Evolutionary conservation across 2,329 filamentous ascomycete genomes (phyloP), one percentile per base, ranked within the genome.

Genomic region (Xylaria hypoxylon): DNA sequence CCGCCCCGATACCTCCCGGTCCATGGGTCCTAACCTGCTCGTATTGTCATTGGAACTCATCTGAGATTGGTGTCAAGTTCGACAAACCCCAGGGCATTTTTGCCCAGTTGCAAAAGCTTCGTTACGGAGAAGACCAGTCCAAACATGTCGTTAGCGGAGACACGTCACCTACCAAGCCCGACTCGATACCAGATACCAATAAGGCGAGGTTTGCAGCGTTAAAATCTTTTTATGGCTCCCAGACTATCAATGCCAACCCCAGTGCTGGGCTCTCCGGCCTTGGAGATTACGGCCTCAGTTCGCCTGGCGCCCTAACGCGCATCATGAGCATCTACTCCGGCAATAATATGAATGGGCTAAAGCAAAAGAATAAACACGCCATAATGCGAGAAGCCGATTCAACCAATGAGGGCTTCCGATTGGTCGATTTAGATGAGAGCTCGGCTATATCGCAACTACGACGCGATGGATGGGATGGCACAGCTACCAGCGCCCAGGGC

Each of bases 301-400:
- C 94, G 0, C 94, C 95, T 0, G 91, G 89, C 5, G 92, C 93
- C 10, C 82, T 97, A 60, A 90, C 92, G 28, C 89, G 95, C 35
- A 96, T 98, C 74, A 96, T 97, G 93, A 94, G 89, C 68, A 83
- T 97, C 28, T 97, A 97, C 80, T 93, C 92, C 0, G 86, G 88
- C 61, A 87, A 84, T 69, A 86, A 83, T 59, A 83, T 87, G 71
- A 84, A 85, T 62, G 86, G 84, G 73, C 90, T 91, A 72, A 90
- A 91, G 73, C 81, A 86, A 11, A 89, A 91, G 75, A 84, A 86
- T 13, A 92, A 91, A 70, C 84, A 89, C 0, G 86, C 88, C 24
- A 84, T 90, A 1, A 96, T 97, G 90, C 89, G 94, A 28, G 95
- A 97, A 81, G 93, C 94, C 2, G 82, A 88, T 3, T 86, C 85